These are phyloP conservation scores for Fusarium oxysporum DNA, from an alignment of 2,329 filamentous ascomycete species.

Conservation along the genomic window DNA sequence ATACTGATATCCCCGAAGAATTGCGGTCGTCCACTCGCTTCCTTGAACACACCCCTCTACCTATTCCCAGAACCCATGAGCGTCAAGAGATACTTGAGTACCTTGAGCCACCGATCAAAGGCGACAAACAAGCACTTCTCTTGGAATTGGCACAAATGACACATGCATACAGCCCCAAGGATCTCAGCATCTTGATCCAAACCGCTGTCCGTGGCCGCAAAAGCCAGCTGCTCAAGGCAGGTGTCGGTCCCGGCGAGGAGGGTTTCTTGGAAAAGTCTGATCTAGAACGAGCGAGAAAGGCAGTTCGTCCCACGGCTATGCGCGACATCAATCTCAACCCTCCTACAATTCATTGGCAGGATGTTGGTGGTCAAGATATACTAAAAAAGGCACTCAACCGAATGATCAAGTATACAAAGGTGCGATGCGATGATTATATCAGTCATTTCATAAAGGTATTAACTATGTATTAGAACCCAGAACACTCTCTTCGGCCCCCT, in stretches of 20 bases:
- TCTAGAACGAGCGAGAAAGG: conserved; percentile 72
- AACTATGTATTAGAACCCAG: conserved; percentile 44
- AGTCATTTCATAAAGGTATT: neutral
- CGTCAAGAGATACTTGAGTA: conserved; percentile 80
- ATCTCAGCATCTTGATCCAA: conserved; percentile 73
- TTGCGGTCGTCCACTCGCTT: conserved; percentile 76
- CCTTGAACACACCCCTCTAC: conserved; percentile 74
- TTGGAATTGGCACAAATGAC: conserved; percentile 76
- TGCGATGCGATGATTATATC: conserved; percentile 26
- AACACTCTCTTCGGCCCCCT: conserved; percentile 62
- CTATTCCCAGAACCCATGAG: conserved; percentile 78
- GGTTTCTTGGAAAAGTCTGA: conserved; percentile 59
- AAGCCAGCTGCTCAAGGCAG: conserved; percentile 40
- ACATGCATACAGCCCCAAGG: conserved; percentile 86
- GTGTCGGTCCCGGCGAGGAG: conserved; percentile 32
- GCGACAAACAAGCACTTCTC: conserved; percentile 64
- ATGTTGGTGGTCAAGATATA: conserved; percentile 86
- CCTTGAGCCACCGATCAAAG: conserved; percentile 61
- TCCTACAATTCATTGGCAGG: conserved; percentile 84
- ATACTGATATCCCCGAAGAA: conserved; percentile 76
- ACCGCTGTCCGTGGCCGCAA: conserved; percentile 48
- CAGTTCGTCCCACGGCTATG: conserved; percentile 86
- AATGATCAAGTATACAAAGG: conserved; percentile 59
- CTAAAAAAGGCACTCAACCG: conserved; percentile 73
- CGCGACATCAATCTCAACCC: conserved; percentile 90